Base-by-base conservation (phyloP, 345 rosid genomes). In the Clausena lansium region DNA sequence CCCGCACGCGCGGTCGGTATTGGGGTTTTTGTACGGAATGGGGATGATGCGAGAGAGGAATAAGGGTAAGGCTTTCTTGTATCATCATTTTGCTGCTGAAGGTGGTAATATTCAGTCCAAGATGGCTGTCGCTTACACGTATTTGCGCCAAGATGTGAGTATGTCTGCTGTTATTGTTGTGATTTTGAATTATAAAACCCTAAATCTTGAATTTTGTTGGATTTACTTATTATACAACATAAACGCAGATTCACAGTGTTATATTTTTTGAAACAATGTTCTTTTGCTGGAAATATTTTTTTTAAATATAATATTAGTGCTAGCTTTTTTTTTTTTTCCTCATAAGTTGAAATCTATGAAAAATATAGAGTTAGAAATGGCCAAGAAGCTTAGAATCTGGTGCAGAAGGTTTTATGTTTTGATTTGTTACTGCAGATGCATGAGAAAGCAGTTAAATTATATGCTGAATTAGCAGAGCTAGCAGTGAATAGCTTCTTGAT, bases 401-500 rank as follows among this genome's bases (percentile, higher is more conserved):
- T 71, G 55, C 28, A 65, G 30, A 67, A 17, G 30, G 17, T 9
- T 39, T 67, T 32, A 4, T 20, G 36, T 76, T 74, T 71, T 28
- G 57, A 17, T 69, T 71, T 81, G 59, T 66, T 24, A 64, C 70
- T 77, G 77, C 93, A 97, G 99, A 94, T 93, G 98, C 81, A 85
- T 82, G 98, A 91, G 11, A 86, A 91, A 71, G 97, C 99, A 4
- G 98, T 93, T 50, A 81, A 85, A 68, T 74, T 93, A 32, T 97
- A 97, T 81, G 94, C 97, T 32, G 97, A 93, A 71, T 83, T 94
- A 81, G 99, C 99, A 15, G 98, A 93, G 83, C 85, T 92, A 38
- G 98, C 98, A 13, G 92, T 94, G 38, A 97, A 91, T 74, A 93
- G 98, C 84, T 94, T 94, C 76, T 87, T 92, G 82, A 92, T 94